Percentiles rank a stretch among this genome's conserved stretches.
These are phyloP conservation scores for Wickerhamiella slavikovae DNA, from an alignment of 805 yeast species.

Conservation along the genomic window DNA sequence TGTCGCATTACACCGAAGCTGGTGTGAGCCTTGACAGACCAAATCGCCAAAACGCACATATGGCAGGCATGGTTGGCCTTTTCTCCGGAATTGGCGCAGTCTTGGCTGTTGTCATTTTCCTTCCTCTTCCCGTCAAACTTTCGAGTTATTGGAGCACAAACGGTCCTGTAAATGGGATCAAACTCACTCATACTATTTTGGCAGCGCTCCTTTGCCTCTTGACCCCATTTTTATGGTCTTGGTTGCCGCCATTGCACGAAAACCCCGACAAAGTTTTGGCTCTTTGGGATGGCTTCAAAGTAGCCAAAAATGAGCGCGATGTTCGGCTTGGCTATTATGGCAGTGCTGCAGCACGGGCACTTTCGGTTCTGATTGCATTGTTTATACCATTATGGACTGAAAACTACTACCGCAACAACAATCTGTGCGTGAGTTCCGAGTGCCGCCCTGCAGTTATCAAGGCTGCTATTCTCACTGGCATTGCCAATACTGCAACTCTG, in stretches of 20 bases:
- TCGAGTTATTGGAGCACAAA: too few species aligned
- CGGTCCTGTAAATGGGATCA: slow-evolving; percentile 25
- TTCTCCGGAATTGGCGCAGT: slow-evolving; percentile 50
- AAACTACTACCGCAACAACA: slow-evolving; percentile 30
- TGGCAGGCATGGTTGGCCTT: slow-evolving; percentile 40
- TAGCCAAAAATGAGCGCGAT: slow-evolving; percentile 26
- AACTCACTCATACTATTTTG: slow-evolving; percentile 25
- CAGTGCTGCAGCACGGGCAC: slow-evolving; percentile 40
- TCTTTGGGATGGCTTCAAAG: slow-evolving; percentile 26
- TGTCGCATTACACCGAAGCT: slow-evolving; percentile 23
- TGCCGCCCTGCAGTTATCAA: slow-evolving; percentile 45
- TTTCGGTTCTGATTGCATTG: slow-evolving; percentile 35
- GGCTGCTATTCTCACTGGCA: slow-evolving; percentile 50
- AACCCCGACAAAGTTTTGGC: slow-evolving; percentile 18
- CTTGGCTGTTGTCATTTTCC: slow-evolving; percentile 31
- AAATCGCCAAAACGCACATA: slow-evolving; percentile 23
- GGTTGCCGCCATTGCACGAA: too few species aligned
- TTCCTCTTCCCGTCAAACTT: slow-evolving; percentile 36
- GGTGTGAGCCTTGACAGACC: not conserved
- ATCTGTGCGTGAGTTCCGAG: slow-evolving; percentile 24
- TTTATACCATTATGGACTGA: slow-evolving; percentile 47
- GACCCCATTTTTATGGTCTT: slow-evolving; percentile 20
- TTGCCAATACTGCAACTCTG: slow-evolving; percentile 36
- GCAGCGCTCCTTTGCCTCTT: slow-evolving; percentile 12
- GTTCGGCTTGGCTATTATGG: slow-evolving; percentile 39